Percentiles rank a stretch among this genome's conserved stretches.
phyloP scores from a whole-genome alignment of 148 eudicot genomes.

The Nyssa sinensis region DNA sequence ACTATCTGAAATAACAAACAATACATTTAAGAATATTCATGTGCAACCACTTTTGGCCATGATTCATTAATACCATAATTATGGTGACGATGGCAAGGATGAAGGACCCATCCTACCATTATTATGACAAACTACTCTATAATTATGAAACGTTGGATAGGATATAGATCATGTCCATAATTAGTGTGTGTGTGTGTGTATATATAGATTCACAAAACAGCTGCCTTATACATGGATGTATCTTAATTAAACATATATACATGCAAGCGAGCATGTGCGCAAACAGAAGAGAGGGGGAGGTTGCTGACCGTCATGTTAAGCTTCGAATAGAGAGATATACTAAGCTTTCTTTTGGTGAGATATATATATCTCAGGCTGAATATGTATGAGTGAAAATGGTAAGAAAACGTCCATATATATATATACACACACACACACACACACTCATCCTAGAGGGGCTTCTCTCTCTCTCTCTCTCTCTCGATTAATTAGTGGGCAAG shows the following conservation, averaged over 20 bases:
- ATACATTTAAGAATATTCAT: not conserved
- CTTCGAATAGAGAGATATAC: not conserved
- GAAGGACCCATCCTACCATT: too few relatives aligned
- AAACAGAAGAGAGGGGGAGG: not conserved
- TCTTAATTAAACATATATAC: too few relatives aligned
- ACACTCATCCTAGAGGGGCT: too few relatives aligned
- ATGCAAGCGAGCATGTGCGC: too few relatives aligned
- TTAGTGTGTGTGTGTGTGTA: too few relatives aligned
- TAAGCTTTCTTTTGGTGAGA: not conserved
- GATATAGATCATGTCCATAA: too few relatives aligned
- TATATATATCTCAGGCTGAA: not conserved
- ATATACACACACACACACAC: too few relatives aligned
- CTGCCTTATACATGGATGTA: not conserved
- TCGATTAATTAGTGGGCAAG: not conserved
- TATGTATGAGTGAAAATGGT: not conserved
- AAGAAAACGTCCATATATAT: not conserved
- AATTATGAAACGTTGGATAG: too few relatives aligned
- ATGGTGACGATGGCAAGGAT: too few relatives aligned
- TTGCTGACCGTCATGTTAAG: constrained; percentile 8
- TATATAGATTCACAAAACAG: too few relatives aligned
- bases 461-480: not conserved
- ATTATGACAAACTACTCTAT: too few relatives aligned
- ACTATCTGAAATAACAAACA: constrained; percentile 38
- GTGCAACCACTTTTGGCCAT: not conserved
- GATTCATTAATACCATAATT: too few relatives aligned